Conservation (phyloP, 1,284 basidiomycete genomes). For the Apiotrichum akiyoshidainum region DNA sequence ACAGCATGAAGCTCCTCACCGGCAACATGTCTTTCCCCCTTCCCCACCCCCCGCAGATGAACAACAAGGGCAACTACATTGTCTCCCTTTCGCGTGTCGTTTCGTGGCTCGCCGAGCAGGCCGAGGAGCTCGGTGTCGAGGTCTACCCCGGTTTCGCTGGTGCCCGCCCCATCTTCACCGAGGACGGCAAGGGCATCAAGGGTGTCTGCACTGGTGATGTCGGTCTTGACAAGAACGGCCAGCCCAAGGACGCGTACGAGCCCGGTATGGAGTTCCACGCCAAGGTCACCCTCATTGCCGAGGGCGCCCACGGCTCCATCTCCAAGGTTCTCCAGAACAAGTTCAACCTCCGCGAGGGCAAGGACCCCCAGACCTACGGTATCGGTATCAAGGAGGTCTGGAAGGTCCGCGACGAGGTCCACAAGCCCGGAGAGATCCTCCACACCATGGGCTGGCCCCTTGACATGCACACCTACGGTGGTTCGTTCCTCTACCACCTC, state of each 20-base stretch:
- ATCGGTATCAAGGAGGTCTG: constrained; percentile 98
- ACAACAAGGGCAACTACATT: constrained; percentile 90
- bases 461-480: constrained; percentile 81
- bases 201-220: constrained; percentile 95
- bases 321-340: constrained; percentile 76
- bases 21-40: constrained; percentile 69
- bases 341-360: constrained; percentile 72
- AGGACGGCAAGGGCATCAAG: constrained; percentile 65
- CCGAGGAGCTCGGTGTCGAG: constrained; percentile 83
- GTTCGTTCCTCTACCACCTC: constrained; percentile 96
- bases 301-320: constrained; percentile 91
- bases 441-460: constrained; percentile 96
- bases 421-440: constrained; percentile 79
- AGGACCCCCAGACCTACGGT: constrained; percentile 92
- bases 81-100: constrained; percentile 84
- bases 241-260: constrained; percentile 85
- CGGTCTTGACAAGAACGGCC: constrained; percentile 74
- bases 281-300: constrained; percentile 89
- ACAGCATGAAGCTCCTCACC: constrained; percentile 86
- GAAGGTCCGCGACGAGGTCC: constrained; percentile 74
- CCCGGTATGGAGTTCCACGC: constrained; percentile 96
- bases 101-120: constrained; percentile 84
- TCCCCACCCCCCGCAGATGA: constrained; percentile 97
- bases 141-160: constrained; percentile 97
- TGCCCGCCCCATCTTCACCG: constrained; percentile 71